These are phyloP conservation scores for Marsdenia floribunda DNA, from an alignment of 257 asterid species.

Conservation along the genomic window DNA sequence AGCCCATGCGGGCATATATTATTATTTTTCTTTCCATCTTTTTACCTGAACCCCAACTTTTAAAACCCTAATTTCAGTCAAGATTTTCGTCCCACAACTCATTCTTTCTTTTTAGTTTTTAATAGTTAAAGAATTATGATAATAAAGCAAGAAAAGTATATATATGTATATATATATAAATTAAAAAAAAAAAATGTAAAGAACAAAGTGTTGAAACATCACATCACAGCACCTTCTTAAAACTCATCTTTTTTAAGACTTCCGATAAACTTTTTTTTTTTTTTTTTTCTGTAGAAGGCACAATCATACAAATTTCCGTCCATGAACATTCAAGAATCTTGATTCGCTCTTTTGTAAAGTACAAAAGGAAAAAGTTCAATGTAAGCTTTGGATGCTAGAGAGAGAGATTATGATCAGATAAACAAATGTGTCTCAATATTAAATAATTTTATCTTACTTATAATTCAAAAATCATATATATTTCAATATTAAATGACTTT, in stretches of 20 bases:
- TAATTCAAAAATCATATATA: too few relatives aligned
- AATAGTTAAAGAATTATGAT: neutral
- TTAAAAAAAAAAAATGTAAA: neutral
- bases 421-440: too few relatives aligned
- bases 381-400: neutral
- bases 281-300: too few relatives aligned
- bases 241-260: conserved; percentile 3
- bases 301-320: neutral
- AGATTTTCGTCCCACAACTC: conserved; percentile 9
- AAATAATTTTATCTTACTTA: too few relatives aligned
- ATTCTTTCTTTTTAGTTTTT: neutral
- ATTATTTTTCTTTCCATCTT: neutral
- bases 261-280: neutral
- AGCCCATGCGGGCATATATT: too few relatives aligned
- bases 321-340: neutral
- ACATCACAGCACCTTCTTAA: conserved; percentile 2
- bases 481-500: too few relatives aligned
- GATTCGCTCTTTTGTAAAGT: neutral
- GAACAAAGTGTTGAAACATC: neutral
- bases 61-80: conserved; percentile 5
- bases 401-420: neutral
- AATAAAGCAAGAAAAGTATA: neutral
- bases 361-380: neutral
- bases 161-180: too few relatives aligned
- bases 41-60: conserved; percentile 8